Base-by-base conservation (phyloP, 2,329 filamentous ascomycete species). In the Lojkania enalia region DNA sequence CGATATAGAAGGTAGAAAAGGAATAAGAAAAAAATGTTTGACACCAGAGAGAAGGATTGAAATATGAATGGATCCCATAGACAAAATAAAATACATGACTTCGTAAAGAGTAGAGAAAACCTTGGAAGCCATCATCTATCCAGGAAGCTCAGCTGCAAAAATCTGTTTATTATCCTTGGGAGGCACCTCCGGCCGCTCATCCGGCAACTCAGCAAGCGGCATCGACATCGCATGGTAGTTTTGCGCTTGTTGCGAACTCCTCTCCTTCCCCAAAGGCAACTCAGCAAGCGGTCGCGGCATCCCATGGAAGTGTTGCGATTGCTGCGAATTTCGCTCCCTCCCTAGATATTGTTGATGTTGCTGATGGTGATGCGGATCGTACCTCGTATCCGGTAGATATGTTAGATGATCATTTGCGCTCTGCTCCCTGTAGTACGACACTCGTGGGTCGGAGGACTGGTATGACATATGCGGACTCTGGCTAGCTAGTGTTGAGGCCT, bases 91-190 rank as follows among this genome's bases (percentile, higher is more conserved):
- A n/a, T n/a, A n/a, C n/a, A n/a, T n/a, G n/a, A n/a, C n/a, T n/a
- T n/a, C n/a, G n/a, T n/a, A n/a, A n/a, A n/a, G n/a, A n/a, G n/a
- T n/a, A n/a, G n/a, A n/a, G n/a, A n/a, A n/a, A n/a, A n/a, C n/a
- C n/a, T n/a, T n/a, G n/a, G n/a, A n/a, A n/a, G n/a, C n/a, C n/a
- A n/a, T 33, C 7, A n/a, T 27, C 30, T 33, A 55, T 27, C 35
- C 49, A 6, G 54, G 49, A n/a, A 57, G 43, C 38, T 57, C 54
- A 14, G 40, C 47, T 29, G 32, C 18, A 19, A 36, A 44, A 19
- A 15, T 21, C 25, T 40, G 21, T 14, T 42, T 39, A n/a, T 27
- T 27, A 19, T 46, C 48, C 30, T 53, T 51, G 16, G 47, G 44
- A 23, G 52, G 52, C 16, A 51, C 39, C 1, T 47, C 44, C 13